A percentile compares a stretch with the other conserved stretches of the same genome.
These are phyloP conservation scores for Penicillium egyptiacum DNA, from an alignment of 495 filamentous ascomycete genomes.

Conservation along the genomic window DNA sequence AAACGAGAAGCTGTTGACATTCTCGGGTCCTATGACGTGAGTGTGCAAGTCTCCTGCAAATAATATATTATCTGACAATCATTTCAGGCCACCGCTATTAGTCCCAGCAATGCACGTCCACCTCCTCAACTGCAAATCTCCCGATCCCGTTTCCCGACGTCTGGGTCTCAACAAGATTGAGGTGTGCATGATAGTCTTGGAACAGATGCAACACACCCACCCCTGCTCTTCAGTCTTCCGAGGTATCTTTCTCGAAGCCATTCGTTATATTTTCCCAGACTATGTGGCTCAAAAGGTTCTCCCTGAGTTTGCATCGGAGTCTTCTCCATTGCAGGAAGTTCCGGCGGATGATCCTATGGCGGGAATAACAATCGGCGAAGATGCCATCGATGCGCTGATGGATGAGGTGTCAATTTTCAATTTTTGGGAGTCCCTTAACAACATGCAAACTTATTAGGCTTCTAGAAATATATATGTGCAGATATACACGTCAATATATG, in stretches of 20 bases:
- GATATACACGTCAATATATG: not conserved
- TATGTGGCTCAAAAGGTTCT: constrained; percentile 11
- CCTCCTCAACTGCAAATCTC: constrained; percentile 36
- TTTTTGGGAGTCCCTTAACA: constrained; percentile 29
- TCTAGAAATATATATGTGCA: not conserved
- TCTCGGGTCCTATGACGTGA: constrained; percentile 34
- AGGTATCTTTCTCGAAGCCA: constrained; percentile 34
- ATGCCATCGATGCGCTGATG: constrained; percentile 29
- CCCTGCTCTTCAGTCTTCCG: constrained; percentile 36
- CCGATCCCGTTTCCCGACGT: constrained; percentile 30
- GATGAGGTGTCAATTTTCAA: constrained; percentile 32
- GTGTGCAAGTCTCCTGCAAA: constrained; percentile 4
- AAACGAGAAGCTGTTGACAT: constrained; percentile 1
- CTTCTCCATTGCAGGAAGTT: not conserved
- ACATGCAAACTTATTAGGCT: constrained; percentile 1
- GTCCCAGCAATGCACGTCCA: constrained; percentile 46
- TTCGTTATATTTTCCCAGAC: constrained; percentile 30
- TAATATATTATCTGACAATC: not conserved
- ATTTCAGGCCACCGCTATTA: constrained; percentile 35
- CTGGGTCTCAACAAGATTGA: constrained; percentile 42
- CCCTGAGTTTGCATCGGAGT: constrained; percentile 1
- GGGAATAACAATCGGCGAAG: constrained; percentile 10
- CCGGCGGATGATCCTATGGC: not conserved
- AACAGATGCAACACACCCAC: constrained; percentile 40
- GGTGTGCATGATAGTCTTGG: constrained; percentile 43